Conservation (phyloP, 2,329 filamentous ascomycete species). For the Botrytis elliptica region DNA sequence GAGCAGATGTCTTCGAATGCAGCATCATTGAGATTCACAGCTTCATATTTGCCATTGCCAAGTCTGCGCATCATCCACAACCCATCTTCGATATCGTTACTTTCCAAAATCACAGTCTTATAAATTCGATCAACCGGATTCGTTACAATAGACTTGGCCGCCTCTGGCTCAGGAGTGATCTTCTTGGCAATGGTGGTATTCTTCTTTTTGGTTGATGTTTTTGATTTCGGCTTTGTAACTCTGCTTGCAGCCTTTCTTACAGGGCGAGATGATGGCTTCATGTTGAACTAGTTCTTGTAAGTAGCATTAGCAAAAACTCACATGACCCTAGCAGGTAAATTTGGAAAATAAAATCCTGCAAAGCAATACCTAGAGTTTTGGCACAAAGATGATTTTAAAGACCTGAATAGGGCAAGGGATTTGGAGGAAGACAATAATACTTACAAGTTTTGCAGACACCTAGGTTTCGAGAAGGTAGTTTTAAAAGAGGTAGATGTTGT, state of each 20-base stretch:
- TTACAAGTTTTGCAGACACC: not conserved
- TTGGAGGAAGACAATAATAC: not conserved
- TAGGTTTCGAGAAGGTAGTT: not conserved
- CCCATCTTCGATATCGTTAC: constrained; percentile 26
- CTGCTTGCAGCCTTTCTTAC: not conserved
- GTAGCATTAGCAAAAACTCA: not conserved
- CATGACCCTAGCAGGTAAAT: not conserved
- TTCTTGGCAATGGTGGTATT: not conserved
- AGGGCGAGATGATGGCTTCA: not conserved
- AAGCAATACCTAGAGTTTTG: too few species aligned
- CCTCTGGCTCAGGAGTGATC: not conserved
- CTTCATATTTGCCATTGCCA: constrained; percentile 26
- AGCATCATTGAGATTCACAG: constrained; percentile 25
- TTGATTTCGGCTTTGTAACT: not conserved
- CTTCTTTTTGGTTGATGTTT: not conserved
- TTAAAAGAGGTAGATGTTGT: not conserved
- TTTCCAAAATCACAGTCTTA: constrained; percentile 21
- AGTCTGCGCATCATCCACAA: constrained; percentile 27
- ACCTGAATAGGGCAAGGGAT: too few species aligned
- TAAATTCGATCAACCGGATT: constrained; percentile 22
- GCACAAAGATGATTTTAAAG: not conserved
- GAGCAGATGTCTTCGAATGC: constrained; percentile 22
- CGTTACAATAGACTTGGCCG: not conserved
- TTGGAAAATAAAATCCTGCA: not conserved
- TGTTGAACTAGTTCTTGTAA: not conserved